Percentiles rank a stretch among this genome's conserved stretches.
phyloP scores from a whole-genome alignment of 257 asterid genomes.

The Ehretia macrophylla region DNA sequence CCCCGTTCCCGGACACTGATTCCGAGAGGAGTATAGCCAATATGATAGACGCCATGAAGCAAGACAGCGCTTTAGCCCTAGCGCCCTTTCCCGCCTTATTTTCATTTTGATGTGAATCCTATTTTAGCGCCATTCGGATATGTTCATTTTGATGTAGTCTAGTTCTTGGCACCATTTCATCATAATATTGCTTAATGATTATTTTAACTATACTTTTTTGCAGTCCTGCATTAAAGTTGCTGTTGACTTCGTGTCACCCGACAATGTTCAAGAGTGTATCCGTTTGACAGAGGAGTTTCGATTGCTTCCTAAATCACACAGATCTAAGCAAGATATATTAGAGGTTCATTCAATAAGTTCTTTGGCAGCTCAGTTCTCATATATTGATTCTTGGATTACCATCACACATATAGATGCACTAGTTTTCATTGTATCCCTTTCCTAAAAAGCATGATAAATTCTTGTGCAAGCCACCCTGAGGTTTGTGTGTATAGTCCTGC shows the following conservation, averaged over 20 bases:
- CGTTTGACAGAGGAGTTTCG: constrained; percentile 44
- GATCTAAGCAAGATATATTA: constrained; percentile 46
- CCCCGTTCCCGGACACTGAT: no score
- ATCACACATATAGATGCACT: background rate
- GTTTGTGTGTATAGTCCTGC: background rate
- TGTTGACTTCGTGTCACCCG: constrained; percentile 46
- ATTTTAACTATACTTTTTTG: constrained; percentile 4
- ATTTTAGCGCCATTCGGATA: no score
- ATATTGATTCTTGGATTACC: background rate
- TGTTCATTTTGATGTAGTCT: background rate
- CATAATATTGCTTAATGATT: constrained; percentile 1
- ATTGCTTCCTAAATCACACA: constrained; percentile 37
- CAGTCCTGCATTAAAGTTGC: constrained; percentile 46
- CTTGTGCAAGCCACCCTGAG: background rate
- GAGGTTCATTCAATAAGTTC: constrained; percentile 24
- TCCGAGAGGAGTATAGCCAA: no score
- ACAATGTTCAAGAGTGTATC: constrained; percentile 40
- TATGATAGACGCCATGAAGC: no score
- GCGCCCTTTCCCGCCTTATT: no score
- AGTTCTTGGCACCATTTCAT: background rate
- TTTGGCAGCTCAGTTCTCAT: background rate
- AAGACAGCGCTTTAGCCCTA: no score
- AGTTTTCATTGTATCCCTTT: background rate
- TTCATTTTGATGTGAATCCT: no score
- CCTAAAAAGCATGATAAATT: background rate